Evolutionary conservation across 495 filamentous ascomycete species (phyloP).

Genomic region (Sporormia fimetaria): DNA sequence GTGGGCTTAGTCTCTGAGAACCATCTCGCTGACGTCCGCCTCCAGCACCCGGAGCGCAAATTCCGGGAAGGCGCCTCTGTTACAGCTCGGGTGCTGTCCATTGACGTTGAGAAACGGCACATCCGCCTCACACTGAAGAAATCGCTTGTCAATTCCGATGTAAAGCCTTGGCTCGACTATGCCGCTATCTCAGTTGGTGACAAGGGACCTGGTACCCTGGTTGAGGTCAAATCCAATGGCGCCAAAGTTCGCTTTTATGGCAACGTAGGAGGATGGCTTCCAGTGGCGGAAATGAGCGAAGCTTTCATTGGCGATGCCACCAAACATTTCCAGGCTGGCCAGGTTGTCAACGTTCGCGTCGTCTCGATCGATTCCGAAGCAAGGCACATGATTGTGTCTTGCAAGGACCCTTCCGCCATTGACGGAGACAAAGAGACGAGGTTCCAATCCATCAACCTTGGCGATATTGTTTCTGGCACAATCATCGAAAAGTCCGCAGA

Average conservation of each 20-base stretch:
- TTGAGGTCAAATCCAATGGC: slow-evolving; percentile 63
- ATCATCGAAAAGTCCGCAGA: slow-evolving; percentile 79
- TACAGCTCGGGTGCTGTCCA: slow-evolving; percentile 72
- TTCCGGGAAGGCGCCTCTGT: slow-evolving; percentile 80
- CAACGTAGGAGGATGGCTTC: slow-evolving; percentile 67
- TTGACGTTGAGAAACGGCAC: slow-evolving; percentile 60
- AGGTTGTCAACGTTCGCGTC: slow-evolving; percentile 80
- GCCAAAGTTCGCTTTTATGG: slow-evolving; percentile 93
- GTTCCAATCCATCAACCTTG: slow-evolving; percentile 57
- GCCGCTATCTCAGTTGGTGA: slow-evolving; percentile 54
- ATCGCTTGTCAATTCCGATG: slow-evolving; percentile 78
- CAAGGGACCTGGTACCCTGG: slow-evolving; percentile 71
- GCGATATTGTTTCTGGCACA: slow-evolving; percentile 59
- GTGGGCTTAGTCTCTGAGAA: slow-evolving; percentile 74
- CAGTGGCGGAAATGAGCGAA: slow-evolving; percentile 94
- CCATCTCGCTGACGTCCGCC: slow-evolving; percentile 74
- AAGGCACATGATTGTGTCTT: slow-evolving; percentile 71
- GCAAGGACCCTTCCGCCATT: slow-evolving; percentile 74
- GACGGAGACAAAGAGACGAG: slow-evolving; percentile 62
- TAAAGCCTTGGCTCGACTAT: slow-evolving; percentile 62
- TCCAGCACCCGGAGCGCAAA: slow-evolving; percentile 91
- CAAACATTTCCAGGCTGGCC: slow-evolving; percentile 79
- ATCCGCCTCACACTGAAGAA: slow-evolving; percentile 90
- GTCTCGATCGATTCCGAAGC: slow-evolving; percentile 62
- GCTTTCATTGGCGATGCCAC: slow-evolving; percentile 81